phyloP scores from a whole-genome alignment of 371 early-diverging fungal species.

The Batkoa obscura region DNA sequence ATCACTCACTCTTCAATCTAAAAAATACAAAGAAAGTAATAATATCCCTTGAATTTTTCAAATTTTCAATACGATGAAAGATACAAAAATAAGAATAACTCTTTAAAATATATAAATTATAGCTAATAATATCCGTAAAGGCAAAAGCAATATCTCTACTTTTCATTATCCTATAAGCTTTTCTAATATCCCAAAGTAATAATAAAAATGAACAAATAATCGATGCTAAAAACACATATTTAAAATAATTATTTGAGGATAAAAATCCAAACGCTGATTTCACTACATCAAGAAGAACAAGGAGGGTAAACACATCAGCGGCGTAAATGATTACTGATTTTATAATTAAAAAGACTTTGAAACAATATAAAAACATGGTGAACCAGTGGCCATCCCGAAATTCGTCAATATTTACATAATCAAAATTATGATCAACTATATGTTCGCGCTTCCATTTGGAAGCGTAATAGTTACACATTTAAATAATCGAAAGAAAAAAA shows the following conservation, averaged over 20 bases:
- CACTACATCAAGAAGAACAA: slow-evolving; percentile 19
- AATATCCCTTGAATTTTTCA: slow-evolving; percentile 37
- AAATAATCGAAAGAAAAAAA: neutral
- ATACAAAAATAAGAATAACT: slow-evolving; percentile 62
- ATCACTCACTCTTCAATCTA: slow-evolving; percentile 39
- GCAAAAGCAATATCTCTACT: slow-evolving; percentile 57
- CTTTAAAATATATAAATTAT: slow-evolving; percentile 35
- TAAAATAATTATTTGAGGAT: slow-evolving; percentile 23
- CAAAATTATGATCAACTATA: slow-evolving; percentile 70
- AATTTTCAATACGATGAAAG: slow-evolving; percentile 46
- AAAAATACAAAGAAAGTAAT: slow-evolving; percentile 78
- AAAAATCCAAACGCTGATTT: slow-evolving; percentile 15
- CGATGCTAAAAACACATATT: slow-evolving; percentile 35
- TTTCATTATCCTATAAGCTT: slow-evolving; percentile 34
- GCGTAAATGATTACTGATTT: slow-evolving; percentile 50
- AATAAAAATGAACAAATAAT: slow-evolving; percentile 46
- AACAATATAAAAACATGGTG: slow-evolving; percentile 26
- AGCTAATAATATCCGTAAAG: slow-evolving; percentile 51
- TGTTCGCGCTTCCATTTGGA: slow-evolving; percentile 20
- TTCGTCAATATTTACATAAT: slow-evolving; percentile 65
- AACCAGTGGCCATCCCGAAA: slow-evolving; percentile 27
- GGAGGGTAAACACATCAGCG: slow-evolving; percentile 47
- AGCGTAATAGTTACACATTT: slow-evolving; percentile 4
- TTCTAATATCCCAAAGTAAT: slow-evolving; percentile 43
- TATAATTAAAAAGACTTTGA: slow-evolving; percentile 40